phyloP scores from a whole-genome alignment of 2,329 filamentous ascomycete species.

The Phaeomoniella chlamydospora region DNA sequence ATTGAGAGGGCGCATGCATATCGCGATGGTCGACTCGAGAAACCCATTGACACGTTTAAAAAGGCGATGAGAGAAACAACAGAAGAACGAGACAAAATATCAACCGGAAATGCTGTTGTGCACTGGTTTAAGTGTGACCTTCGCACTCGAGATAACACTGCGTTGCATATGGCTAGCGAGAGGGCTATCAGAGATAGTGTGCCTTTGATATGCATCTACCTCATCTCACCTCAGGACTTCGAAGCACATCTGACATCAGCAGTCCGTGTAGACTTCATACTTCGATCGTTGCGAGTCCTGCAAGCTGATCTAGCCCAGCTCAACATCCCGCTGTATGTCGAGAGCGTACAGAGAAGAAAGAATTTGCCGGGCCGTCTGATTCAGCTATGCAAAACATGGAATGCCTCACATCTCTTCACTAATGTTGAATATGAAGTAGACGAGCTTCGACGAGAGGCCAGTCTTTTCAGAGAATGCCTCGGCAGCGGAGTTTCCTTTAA shows the following conservation, averaged over 20 bases:
- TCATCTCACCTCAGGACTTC: conserved; percentile 71
- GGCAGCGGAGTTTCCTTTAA: conserved; percentile 53
- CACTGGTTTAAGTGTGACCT: conserved; percentile 89
- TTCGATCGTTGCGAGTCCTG: conserved; percentile 55
- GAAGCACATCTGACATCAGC: conserved; percentile 65
- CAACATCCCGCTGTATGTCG: conserved; percentile 65
- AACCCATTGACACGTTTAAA: conserved; percentile 57
- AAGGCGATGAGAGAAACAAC: conserved; percentile 48
- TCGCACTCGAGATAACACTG: conserved; percentile 58
- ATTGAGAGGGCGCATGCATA: conserved; percentile 66
- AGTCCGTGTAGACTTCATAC: conserved; percentile 62
- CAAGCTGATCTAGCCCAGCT: conserved; percentile 52
- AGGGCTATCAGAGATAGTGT: conserved; percentile 53
- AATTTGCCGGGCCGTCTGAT: conserved; percentile 46
- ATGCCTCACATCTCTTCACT: conserved; percentile 58
- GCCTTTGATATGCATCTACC: conserved; percentile 62
- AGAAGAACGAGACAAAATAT: conserved; percentile 34
- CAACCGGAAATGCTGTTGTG: conserved; percentile 49
- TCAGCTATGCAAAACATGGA: conserved; percentile 56
- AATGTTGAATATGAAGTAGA: conserved; percentile 91
- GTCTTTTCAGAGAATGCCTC: conserved; percentile 45
- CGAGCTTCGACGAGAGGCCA: conserved; percentile 64
- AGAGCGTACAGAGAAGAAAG: conserved; percentile 53
- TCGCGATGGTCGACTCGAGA: conserved; percentile 50
- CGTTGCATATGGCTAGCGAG: conserved; percentile 50